These are phyloP conservation scores for Acer yangbiense DNA, from an alignment of 345 rosid genomes.

Conservation along the genomic window DNA sequence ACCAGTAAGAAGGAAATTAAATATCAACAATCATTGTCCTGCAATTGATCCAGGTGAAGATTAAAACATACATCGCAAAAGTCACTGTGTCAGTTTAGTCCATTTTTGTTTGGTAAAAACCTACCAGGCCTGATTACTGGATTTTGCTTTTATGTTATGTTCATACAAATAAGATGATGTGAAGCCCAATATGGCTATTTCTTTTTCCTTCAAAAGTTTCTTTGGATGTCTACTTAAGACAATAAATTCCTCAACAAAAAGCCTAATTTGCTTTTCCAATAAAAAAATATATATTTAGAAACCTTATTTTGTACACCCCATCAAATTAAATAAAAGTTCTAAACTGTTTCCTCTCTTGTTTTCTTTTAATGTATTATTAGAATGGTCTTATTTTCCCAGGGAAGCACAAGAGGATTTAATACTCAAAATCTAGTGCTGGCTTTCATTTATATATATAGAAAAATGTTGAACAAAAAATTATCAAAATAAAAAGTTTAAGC, in stretches of 20 bases:
- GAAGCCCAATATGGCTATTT: background rate
- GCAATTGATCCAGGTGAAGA: background rate
- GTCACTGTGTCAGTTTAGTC: background rate
- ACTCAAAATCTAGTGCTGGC: background rate
- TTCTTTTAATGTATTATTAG: background rate
- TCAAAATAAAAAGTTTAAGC: background rate
- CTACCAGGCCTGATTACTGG: background rate
- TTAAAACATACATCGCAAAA: background rate
- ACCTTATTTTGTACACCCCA: background rate
- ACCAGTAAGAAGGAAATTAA: constrained; percentile 16
- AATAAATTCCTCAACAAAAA: constrained; percentile 1
- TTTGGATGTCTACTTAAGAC: background rate
- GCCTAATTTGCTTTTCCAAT: background rate
- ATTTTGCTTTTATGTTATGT: background rate
- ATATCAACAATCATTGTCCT: constrained; percentile 1
- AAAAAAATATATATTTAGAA: background rate
- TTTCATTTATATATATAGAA: background rate
- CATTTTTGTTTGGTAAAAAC: background rate
- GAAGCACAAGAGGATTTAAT: background rate
- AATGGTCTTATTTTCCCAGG: background rate
- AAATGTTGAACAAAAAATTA: background rate
- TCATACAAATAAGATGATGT: background rate
- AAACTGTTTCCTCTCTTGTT: background rate
- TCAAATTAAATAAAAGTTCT: background rate
- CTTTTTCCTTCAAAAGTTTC: background rate